Evolutionary conservation across 2,329 filamentous ascomycete genomes (phyloP).

Genomic region (Epichloe brachyelytri): DNA sequence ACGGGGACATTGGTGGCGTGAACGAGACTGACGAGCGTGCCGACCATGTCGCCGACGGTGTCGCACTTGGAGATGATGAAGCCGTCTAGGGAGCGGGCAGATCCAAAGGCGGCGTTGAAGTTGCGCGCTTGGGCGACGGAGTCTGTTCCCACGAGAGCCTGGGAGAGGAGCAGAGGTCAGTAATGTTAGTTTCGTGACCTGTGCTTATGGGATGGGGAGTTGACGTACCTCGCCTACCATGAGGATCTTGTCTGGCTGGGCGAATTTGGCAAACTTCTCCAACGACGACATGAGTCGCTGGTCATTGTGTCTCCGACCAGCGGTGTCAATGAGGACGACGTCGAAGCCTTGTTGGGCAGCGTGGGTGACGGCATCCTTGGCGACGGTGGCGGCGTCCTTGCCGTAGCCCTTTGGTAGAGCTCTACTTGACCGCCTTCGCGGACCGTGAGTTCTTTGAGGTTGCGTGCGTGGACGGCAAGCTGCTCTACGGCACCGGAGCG

Average conservation of each 20-base stretch:
- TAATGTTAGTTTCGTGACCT: background rate
- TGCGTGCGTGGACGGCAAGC: slow-evolving; percentile 85
- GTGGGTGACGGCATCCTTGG: slow-evolving; percentile 80
- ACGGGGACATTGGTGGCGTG: slow-evolving; percentile 95
- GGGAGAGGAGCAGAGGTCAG: background rate
- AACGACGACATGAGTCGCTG: slow-evolving; percentile 89
- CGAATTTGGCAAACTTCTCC: slow-evolving; percentile 95
- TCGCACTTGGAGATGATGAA: slow-evolving; percentile 99
- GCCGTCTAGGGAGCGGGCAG: slow-evolving; percentile 69
- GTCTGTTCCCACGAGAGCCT: slow-evolving; percentile 88
- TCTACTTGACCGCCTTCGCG: slow-evolving; percentile 79
- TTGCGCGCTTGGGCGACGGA: slow-evolving; percentile 91
- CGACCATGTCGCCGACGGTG: slow-evolving; percentile 98
- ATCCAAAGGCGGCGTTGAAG: slow-evolving; percentile 87
- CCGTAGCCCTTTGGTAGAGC: slow-evolving; percentile 93
- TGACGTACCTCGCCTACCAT: slow-evolving; percentile 60
- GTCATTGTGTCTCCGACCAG: slow-evolving; percentile 89
- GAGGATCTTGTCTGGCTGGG: slow-evolving; percentile 92
- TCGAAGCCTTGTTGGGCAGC: slow-evolving; percentile 68
- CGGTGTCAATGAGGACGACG: slow-evolving; percentile 94
- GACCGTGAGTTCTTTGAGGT: slow-evolving; percentile 75
- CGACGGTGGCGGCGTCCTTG: slow-evolving; percentile 91
- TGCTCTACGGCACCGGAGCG: slow-evolving; percentile 95
- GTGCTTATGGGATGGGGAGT: background rate
- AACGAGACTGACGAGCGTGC: slow-evolving; percentile 88